Percentiles rank a stretch among this genome's conserved stretches.
phyloP scores from a whole-genome alignment of 495 filamentous ascomycete genomes.

The Penicillium argentinense region DNA sequence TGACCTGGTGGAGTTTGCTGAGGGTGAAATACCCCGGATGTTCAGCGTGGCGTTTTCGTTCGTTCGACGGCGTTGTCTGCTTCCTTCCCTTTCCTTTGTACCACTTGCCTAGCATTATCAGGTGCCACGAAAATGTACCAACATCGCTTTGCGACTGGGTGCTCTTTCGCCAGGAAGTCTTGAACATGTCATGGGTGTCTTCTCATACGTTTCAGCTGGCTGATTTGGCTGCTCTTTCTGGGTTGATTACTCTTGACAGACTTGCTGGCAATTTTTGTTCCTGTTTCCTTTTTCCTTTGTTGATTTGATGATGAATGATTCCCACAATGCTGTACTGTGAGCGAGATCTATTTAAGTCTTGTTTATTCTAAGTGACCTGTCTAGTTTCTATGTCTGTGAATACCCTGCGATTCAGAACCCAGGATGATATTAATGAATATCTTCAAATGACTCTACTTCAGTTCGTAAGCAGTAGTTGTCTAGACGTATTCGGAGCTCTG shows the following conservation, averaged over 20 bases:
- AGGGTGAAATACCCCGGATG: constrained; percentile 21
- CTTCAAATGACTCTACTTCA: too few relatives aligned
- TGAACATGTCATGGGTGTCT: too few relatives aligned
- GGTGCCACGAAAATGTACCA: constrained; percentile 26
- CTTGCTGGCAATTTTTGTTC: not conserved
- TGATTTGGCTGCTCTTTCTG: too few relatives aligned
- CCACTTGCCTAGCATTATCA: constrained; percentile 26
- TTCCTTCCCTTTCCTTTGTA: constrained; percentile 29
- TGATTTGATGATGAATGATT: constrained; percentile 25
- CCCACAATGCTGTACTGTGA: constrained; percentile 19
- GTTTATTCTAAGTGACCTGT: constrained; percentile 15
- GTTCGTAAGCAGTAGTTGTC: not conserved
- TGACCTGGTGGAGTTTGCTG: constrained; percentile 24
- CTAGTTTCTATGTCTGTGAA: constrained; percentile 21
- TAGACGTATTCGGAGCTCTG: too few relatives aligned
- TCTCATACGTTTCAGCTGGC: too few relatives aligned
- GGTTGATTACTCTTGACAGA: not conserved
- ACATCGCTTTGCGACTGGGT: constrained; percentile 10
- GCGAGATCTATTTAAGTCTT: constrained; percentile 21
- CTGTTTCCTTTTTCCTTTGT: constrained; percentile 11
- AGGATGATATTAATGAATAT: constrained; percentile 14
- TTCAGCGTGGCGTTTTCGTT: constrained; percentile 29
- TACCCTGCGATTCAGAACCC: constrained; percentile 9
- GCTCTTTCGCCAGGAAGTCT: constrained; percentile 12
- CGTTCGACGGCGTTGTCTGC: constrained; percentile 19